Conservation (phyloP, 106 monocot species). For the Acorus calamus region DNA sequence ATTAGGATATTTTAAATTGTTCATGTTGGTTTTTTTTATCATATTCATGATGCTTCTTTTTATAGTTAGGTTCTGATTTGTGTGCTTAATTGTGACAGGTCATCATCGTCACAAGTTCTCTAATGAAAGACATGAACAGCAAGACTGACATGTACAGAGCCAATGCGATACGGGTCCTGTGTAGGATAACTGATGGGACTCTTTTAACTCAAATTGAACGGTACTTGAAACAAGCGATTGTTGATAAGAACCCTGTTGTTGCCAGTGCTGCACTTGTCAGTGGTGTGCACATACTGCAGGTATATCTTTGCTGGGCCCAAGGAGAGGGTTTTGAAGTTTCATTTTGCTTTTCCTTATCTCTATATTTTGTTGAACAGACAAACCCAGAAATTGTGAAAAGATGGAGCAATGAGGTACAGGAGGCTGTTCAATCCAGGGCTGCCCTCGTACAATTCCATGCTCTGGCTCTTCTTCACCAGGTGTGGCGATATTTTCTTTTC, state of each 20-base stretch:
- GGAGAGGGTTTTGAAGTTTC: too few relatives aligned
- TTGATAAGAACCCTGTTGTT: constrained; percentile 98
- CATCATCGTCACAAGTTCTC: constrained; percentile 96
- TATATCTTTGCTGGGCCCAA: constrained; percentile 1
- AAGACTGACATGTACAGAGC: constrained; percentile 99
- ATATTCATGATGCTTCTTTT: too few relatives aligned
- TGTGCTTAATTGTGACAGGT: constrained; percentile 35
- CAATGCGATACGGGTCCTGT: constrained; percentile 95
- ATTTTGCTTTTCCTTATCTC: background rate
- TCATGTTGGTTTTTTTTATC: too few relatives aligned
- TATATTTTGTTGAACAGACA: constrained; percentile 30
- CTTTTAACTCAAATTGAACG: constrained; percentile 96
- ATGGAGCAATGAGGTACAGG: constrained; percentile 99
- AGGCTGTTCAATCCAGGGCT: constrained; percentile 95
- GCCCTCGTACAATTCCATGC: constrained; percentile 99
- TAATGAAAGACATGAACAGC: constrained; percentile 99
- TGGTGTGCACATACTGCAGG: constrained; percentile 95
- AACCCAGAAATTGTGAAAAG: constrained; percentile 97
- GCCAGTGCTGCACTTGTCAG: constrained; percentile 98
- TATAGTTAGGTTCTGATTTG: background rate
- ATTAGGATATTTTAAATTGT: too few relatives aligned
- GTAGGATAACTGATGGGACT: constrained; percentile 90
- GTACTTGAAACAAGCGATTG: constrained; percentile 96
- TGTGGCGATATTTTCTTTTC: constrained; percentile 6
- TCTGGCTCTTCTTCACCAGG: constrained; percentile 94